Conservation (phyloP, 495 filamentous ascomycete genomes). For the Filosporella fistucella region DNA sequence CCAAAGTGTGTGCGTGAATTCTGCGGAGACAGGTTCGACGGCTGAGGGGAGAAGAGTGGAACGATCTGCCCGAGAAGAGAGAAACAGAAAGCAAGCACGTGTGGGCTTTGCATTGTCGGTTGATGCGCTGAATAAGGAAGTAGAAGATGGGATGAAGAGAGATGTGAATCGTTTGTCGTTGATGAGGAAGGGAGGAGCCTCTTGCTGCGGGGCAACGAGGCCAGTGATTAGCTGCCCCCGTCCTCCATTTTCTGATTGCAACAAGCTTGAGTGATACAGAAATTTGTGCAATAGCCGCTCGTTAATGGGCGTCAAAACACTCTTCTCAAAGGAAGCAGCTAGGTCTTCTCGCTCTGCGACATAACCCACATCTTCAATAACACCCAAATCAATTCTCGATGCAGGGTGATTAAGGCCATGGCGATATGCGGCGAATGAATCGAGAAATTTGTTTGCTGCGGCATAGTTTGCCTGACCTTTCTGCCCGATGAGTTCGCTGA, state of each 20-base stretch:
- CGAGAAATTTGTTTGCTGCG: constrained; percentile 57
- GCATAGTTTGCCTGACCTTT: constrained; percentile 59
- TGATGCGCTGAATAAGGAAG: too few species aligned
- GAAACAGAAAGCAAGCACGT: too few species aligned
- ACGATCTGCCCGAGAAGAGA: too few species aligned
- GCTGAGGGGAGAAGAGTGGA: too few species aligned
- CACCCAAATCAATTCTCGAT: constrained; percentile 46
- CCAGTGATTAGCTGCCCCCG: neutral
- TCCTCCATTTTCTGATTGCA: neutral
- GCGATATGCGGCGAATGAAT: constrained; percentile 43
- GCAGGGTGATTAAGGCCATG: constrained; percentile 38
- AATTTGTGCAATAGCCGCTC: neutral
- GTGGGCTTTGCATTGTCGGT: too few species aligned
- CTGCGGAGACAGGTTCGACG: too few species aligned
- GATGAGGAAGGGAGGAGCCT: neutral
- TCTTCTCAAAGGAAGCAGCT: neutral
- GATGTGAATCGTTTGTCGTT: neutral
- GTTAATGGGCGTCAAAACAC: neutral
- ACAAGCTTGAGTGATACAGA: neutral
- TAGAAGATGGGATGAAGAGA: too few species aligned
- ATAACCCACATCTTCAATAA: constrained; percentile 31
- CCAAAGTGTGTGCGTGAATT: too few species aligned
- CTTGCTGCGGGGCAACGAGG: neutral
- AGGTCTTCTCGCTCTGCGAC: neutral
- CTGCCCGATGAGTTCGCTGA: constrained; percentile 53